Evolutionary conservation across 257 asterid species (phyloP).

Genomic region (Leptodermis oblonga): DNA sequence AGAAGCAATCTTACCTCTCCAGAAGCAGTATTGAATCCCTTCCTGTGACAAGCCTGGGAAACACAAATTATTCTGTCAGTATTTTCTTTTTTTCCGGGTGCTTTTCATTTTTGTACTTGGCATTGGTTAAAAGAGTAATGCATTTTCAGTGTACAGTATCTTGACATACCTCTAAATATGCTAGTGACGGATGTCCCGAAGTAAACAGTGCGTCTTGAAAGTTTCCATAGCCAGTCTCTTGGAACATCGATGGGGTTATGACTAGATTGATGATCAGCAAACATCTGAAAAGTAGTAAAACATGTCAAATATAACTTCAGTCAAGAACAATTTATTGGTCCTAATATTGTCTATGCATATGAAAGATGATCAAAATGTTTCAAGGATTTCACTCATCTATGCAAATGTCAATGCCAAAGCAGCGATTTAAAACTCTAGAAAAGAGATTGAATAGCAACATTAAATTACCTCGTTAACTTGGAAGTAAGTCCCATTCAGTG

Average conservation of each 20-base stretch:
- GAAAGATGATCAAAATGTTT: neutral
- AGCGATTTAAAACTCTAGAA: neutral
- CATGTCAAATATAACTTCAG: slow-evolving; percentile 5
- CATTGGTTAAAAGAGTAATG: slow-evolving; percentile 14
- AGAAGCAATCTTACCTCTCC: slow-evolving; percentile 66
- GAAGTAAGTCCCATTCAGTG: slow-evolving; percentile 94
- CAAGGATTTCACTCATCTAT: neutral
- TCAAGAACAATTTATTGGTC: neutral
- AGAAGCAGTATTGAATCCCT: slow-evolving; percentile 75
- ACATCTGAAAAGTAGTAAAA: slow-evolving; percentile 47
- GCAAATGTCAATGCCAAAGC: neutral
- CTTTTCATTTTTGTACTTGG: slow-evolving; percentile 15
- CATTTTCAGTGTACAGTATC: neutral
- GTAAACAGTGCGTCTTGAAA: slow-evolving; percentile 77
- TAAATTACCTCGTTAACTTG: slow-evolving; percentile 86
- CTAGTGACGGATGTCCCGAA: slow-evolving; percentile 86
- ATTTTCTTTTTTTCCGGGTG: slow-evolving; percentile 4
- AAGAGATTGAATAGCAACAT: slow-evolving; percentile 12
- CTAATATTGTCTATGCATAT: neutral
- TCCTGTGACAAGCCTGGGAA: slow-evolving; percentile 68
- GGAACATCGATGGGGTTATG: slow-evolving; percentile 71
- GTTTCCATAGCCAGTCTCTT: slow-evolving; percentile 65
- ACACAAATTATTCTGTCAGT: slow-evolving; percentile 19
- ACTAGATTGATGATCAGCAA: slow-evolving; percentile 88
- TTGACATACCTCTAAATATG: slow-evolving; percentile 67